Evolutionary conservation across 2,329 filamentous ascomycete genomes (phyloP), one percentile per base, ranked within the genome.

Genomic region (Colletotrichum limetticola): DNA sequence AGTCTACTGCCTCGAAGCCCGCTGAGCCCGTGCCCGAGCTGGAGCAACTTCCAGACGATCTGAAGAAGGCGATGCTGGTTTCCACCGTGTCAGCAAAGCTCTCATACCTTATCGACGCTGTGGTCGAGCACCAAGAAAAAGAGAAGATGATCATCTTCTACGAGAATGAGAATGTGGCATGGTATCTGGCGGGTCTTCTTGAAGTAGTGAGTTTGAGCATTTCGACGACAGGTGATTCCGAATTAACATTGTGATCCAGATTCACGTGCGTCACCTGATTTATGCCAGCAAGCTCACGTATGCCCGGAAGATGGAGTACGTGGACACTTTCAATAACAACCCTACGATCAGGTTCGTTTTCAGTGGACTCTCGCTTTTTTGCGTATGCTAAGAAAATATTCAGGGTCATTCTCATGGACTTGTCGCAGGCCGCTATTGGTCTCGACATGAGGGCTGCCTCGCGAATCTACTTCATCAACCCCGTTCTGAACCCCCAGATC

Each of bases 111-210:
- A 84, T 98, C 22, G 92, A 95, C 66, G 87, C 90, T 37, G 91
- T 98, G 14, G 81, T 91, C 5, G 85, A 88, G 65, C 86, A 95
- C 74, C 90, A 97, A 66, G 82, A 86, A 1, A 83, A 88, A 0
- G 95, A 98, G 78, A 97, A 98, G 81, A 97, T 97, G 4, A 90
- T 98, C 65, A 89, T 98, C 11, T 98, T 98, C 81, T 98, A 98
- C 80, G 95, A 97, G 74, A 93, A 93, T 37, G 93, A 97, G 73
- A 96, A 97, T 76, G 88, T 93, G 2, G 95, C 95, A 1, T 97
- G 90, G 81, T 98, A 97, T 83, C 89, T 98, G 52, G 93, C 94
- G 0, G 92, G 95, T 78, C 91, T 93, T 35, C 87, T 98, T 0
- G 95, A 98, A 76, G 87, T 96, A 37, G 86, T 88, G 76, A 78